These are phyloP conservation scores for Fusarium papillatum DNA, from an alignment of 2,329 filamentous ascomycete species.

Conservation along the genomic window DNA sequence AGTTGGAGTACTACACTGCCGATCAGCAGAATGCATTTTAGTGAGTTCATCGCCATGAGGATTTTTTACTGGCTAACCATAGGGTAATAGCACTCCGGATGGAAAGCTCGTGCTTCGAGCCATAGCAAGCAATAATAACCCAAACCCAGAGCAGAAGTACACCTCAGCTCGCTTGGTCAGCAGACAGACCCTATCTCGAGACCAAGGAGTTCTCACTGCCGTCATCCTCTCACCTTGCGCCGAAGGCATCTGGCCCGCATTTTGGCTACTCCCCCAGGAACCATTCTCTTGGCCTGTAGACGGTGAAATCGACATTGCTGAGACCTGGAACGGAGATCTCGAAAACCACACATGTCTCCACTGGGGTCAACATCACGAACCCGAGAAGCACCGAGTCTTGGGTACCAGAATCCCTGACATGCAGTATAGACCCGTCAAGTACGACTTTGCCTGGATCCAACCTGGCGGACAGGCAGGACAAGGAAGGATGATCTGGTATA, in stretches of 20 bases:
- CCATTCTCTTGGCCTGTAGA: constrained; percentile 71
- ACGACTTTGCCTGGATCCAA: constrained; percentile 69
- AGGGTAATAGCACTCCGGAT: constrained; percentile 55
- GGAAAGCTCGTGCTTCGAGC: constrained; percentile 66
- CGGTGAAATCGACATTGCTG: constrained; percentile 72
- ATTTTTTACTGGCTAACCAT: not conserved
- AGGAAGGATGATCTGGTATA: constrained; percentile 69
- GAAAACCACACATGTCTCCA: constrained; percentile 70
- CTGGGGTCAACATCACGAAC: constrained; percentile 69
- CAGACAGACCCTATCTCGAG: constrained; percentile 62
- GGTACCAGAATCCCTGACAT: constrained; percentile 65
- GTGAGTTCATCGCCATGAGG: constrained; percentile 35
- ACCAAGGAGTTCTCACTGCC: constrained; percentile 66
- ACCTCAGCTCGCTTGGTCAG: constrained; percentile 70
- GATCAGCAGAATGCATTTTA: constrained; percentile 66
- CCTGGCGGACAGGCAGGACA: constrained; percentile 57
- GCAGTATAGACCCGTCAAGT: constrained; percentile 60
- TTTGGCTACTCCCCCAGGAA: constrained; percentile 71
- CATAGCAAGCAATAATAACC: constrained; percentile 47
- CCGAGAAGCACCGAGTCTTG: constrained; percentile 68
- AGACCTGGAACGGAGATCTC: constrained; percentile 71
- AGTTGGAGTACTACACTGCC: constrained; percentile 69
- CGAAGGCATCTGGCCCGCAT: constrained; percentile 71
- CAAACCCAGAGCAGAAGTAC: constrained; percentile 56
- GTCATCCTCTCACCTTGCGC: constrained; percentile 66